Base-by-base conservation (phyloP, 106 monocot genomes). In the Cymbidium sinense region DNA sequence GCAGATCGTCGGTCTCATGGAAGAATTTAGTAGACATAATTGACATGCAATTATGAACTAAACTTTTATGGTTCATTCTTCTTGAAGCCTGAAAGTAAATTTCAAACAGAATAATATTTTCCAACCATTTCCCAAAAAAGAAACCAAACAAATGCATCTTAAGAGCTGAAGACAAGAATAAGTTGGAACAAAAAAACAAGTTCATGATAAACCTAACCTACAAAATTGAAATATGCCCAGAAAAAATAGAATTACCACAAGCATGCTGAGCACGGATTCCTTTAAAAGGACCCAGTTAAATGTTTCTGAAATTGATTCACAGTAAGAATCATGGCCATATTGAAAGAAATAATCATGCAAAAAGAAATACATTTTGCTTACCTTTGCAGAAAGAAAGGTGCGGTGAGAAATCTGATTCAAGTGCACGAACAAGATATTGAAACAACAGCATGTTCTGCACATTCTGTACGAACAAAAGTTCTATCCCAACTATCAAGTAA, bases 371-470 rank as follows among this genome's bases (percentile, higher is more conserved):
- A 70, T 43, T 39, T 64, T n/a, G 6, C 79, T 77, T 79, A 93
- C 96, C 91, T 89, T 86, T 91, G 75, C 84, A 93, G 58, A 87
- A 37, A 82, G 81, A 77, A 4, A 85, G 79, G 34, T 91, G 93
- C 80, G 81, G 81, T 78, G 84, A 70, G 58, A 89, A 86, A 86
- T 96, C 96, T 50, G 43, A 81, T 76, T 89, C 87, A 75, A 96
- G 82, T 62, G 86, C 85, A 73, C 64, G 73, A 35, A 96, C 87
- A 81, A 93, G 82, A 83, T 93, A 96, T 25, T 85, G 84, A 76
- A 93, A 86, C 75, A 89, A 19, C 43, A 96, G 64, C 93, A 96
- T 86, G 10, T 88, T 81, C 84, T 87, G 80, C 80, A 87, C 71
- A 80, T 47, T 10, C 91, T 92, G 79, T 35, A 83, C 78, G 7